Conservation (phyloP, 352 stramenopile species). For the Pythium pyrilobum region DNA sequence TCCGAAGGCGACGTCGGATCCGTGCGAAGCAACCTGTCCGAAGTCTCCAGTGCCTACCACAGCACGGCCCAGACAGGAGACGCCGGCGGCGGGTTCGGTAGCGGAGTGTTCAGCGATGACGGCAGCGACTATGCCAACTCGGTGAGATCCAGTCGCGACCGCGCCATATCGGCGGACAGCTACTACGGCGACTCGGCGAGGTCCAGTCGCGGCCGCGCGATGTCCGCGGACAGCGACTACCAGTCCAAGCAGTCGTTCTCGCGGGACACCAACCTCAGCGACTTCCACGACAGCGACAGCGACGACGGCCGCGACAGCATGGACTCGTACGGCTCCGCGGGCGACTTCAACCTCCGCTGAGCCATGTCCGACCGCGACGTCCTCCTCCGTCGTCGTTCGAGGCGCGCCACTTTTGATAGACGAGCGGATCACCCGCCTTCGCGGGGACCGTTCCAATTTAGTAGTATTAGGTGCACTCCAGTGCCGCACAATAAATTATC, state of each 20-base stretch:
- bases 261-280: slow-evolving; percentile 2
- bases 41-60: slow-evolving; percentile 2
- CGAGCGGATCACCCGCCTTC: too few species aligned
- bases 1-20: not conserved
- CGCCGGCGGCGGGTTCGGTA: slow-evolving; percentile 1
- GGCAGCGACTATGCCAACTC: slow-evolving; percentile 12
- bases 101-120: slow-evolving; percentile 18
- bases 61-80: not conserved
- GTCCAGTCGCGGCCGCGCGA: too few species aligned
- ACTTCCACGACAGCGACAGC: slow-evolving; percentile 15
- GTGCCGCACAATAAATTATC: too few species aligned
- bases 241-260: not conserved
- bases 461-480: too few species aligned
- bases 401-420: too few species aligned
- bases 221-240: too few species aligned
- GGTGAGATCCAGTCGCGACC: too few species aligned
- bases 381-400: too few species aligned
- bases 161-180: not conserved
- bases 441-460: too few species aligned
- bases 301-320: slow-evolving; percentile 1
- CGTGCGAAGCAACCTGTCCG: not conserved
- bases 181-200: not conserved
- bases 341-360: too few species aligned
- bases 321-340: slow-evolving; percentile 7
- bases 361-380: too few species aligned